Percentiles rank a stretch among this genome's conserved stretches.
phyloP scores from a whole-genome alignment of 148 eudicot genomes.

The Camellia japonica region DNA sequence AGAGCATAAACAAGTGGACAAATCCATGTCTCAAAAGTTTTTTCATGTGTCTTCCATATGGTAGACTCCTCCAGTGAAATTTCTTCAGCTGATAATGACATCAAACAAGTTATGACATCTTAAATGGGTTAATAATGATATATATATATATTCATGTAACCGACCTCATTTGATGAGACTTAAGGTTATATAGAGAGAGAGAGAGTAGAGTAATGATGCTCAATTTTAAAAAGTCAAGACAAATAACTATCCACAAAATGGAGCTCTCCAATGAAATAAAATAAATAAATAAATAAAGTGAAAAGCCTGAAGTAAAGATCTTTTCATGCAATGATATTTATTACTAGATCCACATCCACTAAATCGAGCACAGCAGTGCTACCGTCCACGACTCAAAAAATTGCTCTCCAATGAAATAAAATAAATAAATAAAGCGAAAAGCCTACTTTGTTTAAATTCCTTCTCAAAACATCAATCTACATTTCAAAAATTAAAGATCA shows the following conservation, averaged over 20 bases:
- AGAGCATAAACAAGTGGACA: conserved; percentile 86
- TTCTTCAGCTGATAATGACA: conserved; percentile 57
- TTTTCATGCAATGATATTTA: neutral
- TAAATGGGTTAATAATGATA: neutral
- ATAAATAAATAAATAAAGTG: neutral
- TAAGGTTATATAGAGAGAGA: no score
- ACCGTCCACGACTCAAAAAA: neutral
- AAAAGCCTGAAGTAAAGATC: neutral
- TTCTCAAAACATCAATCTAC: no score
- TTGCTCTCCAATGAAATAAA: no score
- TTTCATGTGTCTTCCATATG: conserved; percentile 67
- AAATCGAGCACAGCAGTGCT: neutral
- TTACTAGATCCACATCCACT: neutral
- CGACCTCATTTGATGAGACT: no score
- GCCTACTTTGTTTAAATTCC: no score
- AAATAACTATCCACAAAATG: neutral
- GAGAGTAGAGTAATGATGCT: no score
- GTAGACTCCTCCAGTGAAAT: conserved; percentile 64
- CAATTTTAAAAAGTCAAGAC: neutral
- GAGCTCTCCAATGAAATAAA: neutral
- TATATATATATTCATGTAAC: no score
- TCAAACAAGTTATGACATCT: conserved; percentile 13
- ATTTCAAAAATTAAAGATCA: no score
- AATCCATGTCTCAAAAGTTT: conserved; percentile 85
- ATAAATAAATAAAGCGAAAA: no score